Conservation (phyloP, 2,329 filamentous ascomycete genomes). For the Chalaropsis thielavioides region DNA sequence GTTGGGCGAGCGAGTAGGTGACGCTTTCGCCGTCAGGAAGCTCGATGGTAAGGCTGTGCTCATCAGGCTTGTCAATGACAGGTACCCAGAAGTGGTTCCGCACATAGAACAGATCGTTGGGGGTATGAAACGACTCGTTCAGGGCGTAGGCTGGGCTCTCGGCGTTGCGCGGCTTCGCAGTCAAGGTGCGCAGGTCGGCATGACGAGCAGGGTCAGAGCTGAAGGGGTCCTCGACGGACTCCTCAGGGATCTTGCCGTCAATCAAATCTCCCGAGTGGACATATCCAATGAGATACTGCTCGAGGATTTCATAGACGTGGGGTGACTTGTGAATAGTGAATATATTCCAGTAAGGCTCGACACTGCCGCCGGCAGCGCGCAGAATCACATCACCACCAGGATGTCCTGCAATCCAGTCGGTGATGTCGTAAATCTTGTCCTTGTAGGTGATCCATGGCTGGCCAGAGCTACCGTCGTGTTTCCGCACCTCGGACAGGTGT, state of each 20-base stretch:
- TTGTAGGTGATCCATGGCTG: constrained; percentile 50
- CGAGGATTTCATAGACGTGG: constrained; percentile 49
- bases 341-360: constrained; percentile 57
- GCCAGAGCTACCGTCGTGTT: constrained; percentile 37
- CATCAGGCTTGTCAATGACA: constrained; percentile 26
- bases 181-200: constrained; percentile 35
- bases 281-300: constrained; percentile 49
- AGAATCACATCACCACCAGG: constrained; percentile 56
- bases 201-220: constrained; percentile 39
- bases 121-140: constrained; percentile 37
- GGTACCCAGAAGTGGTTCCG: constrained; percentile 53
- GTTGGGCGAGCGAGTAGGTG: constrained; percentile 39
- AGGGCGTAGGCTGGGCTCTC: constrained; percentile 41
- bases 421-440: constrained; percentile 55
- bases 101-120: constrained; percentile 42
- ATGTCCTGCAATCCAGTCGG: constrained; percentile 50
- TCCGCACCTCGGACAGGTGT: constrained; percentile 36
- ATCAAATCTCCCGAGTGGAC: constrained; percentile 44
- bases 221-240: constrained; percentile 47
- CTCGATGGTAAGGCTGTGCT: constrained; percentile 39
- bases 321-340: constrained; percentile 53
- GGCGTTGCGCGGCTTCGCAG: constrained; percentile 44
- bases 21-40: constrained; percentile 39
- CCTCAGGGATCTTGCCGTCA: constrained; percentile 39
- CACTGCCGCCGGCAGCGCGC: constrained; percentile 46